Evolutionary conservation across 208 protist species (phyloP).

Genomic region (Naegleria gruberi): DNA sequence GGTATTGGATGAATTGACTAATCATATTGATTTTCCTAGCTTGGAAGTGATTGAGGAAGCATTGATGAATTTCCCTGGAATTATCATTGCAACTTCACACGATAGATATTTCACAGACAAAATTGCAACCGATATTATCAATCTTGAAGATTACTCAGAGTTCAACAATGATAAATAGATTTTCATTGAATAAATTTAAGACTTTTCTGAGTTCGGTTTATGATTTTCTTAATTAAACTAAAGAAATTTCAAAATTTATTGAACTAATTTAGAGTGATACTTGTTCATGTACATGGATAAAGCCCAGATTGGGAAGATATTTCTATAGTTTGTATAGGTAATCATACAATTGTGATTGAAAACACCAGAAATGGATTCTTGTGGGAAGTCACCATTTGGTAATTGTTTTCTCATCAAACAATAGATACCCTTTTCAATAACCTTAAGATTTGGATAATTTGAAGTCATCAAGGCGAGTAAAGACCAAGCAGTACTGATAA

Average conservation of each 20-base stretch:
- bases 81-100: constrained; percentile 14
- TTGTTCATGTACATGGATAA: constrained; percentile 46
- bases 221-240: too few relatives aligned
- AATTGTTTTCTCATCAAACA: constrained; percentile 74
- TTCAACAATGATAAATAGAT: too few relatives aligned
- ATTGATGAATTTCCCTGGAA: constrained; percentile 15
- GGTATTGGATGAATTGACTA: background rate
- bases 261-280: too few relatives aligned
- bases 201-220: too few relatives aligned
- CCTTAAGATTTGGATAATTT: constrained; percentile 44
- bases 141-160: background rate
- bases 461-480: constrained; percentile 82
- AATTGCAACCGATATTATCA: background rate
- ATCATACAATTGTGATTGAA: constrained; percentile 97
- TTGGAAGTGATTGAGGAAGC: constrained; percentile 20
- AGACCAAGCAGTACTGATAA: constrained; percentile 91
- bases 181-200: too few relatives aligned
- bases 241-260: too few relatives aligned
- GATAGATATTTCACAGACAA: constrained; percentile 19
- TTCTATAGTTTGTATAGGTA: constrained; percentile 88
- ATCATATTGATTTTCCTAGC: constrained; percentile 22
- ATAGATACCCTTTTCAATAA: constrained; percentile 66
- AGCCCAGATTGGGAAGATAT: constrained; percentile 94
- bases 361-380: constrained; percentile 87
- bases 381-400: constrained; percentile 67